Base-by-base conservation (phyloP, 2,329 filamentous ascomycete species). In the Tolypocladium sp. region DNA sequence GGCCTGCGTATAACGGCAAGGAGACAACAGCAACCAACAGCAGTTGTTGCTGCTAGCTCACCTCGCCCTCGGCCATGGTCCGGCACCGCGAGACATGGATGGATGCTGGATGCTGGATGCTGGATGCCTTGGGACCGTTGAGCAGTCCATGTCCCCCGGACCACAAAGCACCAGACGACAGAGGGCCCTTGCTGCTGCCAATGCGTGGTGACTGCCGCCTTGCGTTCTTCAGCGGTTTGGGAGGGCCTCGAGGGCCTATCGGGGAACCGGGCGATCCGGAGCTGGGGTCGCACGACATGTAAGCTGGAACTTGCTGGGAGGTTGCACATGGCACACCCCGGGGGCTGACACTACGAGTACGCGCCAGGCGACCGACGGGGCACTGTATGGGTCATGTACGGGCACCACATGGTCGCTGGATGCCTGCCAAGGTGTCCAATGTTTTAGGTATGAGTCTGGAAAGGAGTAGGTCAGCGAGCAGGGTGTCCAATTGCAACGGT, bases 251-350 rank as follows among this genome's bases (percentile, higher is more conserved):
- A 30, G 42, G 25, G 41, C 33, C 30, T 37, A 27, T 53, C 57
- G 37, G 49, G 49, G 35, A 53, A 42, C 51, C 57, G 57, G 49
- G 49, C 51, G 37, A 58, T 44, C 49, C 57, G 40, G 30, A 53
- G 22, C 25, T 57, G 51, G 27, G 25, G 57, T 58, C 33, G 37
- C 57, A 58, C 57, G 30, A 27, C 57, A 37, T 55, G 57, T 53
- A 30, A 58, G 22, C 17, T 52, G 52, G 10, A n/a, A 44, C 42
- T 20, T 44, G 25, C 41, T 44, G 41, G 44, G 33, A 56, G 33
- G 38, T 35, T 8, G 40, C 55, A 38, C 55, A 33, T 44, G 30
- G 27, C 27, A 33, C 46, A 20, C 8, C 13, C 15, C 27, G 27
- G 27, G 20, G 30, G 46, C 15, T 51, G 46, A 49, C 46, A n/a